These are phyloP conservation scores for Acanthamoeba quina DNA, from an alignment of 208 protist species.

Conservation along the genomic window DNA sequence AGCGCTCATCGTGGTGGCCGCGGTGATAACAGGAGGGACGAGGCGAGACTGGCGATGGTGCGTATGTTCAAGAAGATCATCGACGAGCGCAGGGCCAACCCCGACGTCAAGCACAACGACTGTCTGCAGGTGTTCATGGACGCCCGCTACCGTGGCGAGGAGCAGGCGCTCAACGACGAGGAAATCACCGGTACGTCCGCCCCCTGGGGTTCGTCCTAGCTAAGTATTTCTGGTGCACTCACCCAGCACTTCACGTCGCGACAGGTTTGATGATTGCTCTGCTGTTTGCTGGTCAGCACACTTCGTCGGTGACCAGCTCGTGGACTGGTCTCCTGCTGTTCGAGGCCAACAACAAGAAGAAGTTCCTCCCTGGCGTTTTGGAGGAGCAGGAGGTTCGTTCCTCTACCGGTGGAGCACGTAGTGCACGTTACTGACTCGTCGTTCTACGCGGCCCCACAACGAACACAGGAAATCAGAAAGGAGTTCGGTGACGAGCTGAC, in stretches of 20 bases:
- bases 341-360: slow-evolving; percentile 64
- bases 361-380: slow-evolving; percentile 63
- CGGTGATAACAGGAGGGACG: slow-evolving; percentile 84
- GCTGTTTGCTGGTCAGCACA: slow-evolving; percentile 96
- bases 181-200: slow-evolving; percentile 92
- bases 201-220: neutral
- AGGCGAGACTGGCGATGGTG: slow-evolving; percentile 92
- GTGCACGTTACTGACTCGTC: neutral
- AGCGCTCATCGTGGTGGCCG: no score
- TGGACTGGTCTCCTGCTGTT: slow-evolving; percentile 92
- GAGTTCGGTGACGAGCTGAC: slow-evolving; percentile 90
- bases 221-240: neutral
- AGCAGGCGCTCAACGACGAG: slow-evolving; percentile 92
- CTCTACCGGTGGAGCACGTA: no score
- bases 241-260: neutral
- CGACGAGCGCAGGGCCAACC: slow-evolving; percentile 84
- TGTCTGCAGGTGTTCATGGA: slow-evolving; percentile 88
- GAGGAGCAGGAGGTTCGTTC: slow-evolving; percentile 55
- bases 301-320: slow-evolving; percentile 93
- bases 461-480: slow-evolving; percentile 10
- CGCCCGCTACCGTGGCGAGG: slow-evolving; percentile 92
- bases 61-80: slow-evolving; percentile 93
- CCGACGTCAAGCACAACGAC: slow-evolving; percentile 85
- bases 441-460: neutral
- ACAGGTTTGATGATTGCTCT: slow-evolving; percentile 89